Evolutionary conservation across 2,329 filamentous ascomycete genomes (phyloP).

Genomic region (Capronia epimyces): DNA sequence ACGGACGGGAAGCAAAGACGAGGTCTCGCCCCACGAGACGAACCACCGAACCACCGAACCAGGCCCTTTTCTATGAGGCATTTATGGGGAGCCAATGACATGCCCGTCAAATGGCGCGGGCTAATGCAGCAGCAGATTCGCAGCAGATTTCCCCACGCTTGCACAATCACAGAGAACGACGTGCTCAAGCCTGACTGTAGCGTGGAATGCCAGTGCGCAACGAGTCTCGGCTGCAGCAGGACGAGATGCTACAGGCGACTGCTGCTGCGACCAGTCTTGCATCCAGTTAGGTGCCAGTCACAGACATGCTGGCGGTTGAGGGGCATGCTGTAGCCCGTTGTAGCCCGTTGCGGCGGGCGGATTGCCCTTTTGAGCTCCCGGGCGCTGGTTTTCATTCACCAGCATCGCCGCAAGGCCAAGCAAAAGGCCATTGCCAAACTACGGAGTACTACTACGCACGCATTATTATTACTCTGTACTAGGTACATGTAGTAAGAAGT

Average conservation of each 20-base stretch:
- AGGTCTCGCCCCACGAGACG: conserved; percentile 5
- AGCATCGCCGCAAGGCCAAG: conserved; percentile 16
- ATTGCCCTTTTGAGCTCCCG: not conserved
- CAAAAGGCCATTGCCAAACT: conserved; percentile 16
- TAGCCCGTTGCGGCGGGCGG: conserved; percentile 8
- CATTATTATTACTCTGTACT: no score
- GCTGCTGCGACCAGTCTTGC: no score
- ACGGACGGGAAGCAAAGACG: not conserved
- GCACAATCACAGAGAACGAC: no score
- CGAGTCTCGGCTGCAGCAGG: no score
- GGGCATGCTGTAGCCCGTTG: no score
- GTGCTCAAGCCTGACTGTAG: no score
- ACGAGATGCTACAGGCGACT: no score
- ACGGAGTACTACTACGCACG: no score
- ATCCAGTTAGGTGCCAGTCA: no score
- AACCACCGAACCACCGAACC: not conserved
- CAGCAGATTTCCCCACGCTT: conserved; percentile 8
- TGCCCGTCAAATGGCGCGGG: conserved; percentile 1
- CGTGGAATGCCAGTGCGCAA: no score
- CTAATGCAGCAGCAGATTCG: conserved; percentile 20
- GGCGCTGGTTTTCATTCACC: conserved; percentile 10
- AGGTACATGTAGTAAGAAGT: no score
- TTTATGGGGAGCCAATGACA: conserved; percentile 24
- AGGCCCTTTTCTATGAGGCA: conserved; percentile 22
- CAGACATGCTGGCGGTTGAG: no score